Conservation (phyloP, 2,329 filamentous ascomycete genomes). For the Aspergillus candidus region DNA sequence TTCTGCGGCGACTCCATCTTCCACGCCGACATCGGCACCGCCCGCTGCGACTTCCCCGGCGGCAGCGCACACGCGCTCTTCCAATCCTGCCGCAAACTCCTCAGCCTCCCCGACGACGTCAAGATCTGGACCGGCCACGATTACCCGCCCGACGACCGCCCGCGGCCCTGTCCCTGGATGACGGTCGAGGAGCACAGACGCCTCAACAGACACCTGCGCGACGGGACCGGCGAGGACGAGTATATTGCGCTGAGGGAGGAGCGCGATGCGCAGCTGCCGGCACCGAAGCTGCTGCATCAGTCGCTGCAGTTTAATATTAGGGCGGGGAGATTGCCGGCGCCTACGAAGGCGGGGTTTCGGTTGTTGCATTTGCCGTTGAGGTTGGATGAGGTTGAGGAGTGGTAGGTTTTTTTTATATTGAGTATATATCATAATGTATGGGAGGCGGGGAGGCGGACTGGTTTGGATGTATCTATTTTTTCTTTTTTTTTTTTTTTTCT, state of each 20-base stretch:
- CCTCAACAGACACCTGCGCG: constrained; percentile 46
- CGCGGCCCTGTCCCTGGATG: constrained; percentile 35
- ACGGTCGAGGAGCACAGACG: constrained; percentile 44
- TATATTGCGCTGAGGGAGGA: constrained; percentile 42
- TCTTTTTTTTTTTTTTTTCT: too few relatives aligned
- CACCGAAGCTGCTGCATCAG: constrained; percentile 46
- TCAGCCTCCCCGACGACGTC: constrained; percentile 39
- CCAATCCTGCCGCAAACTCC: constrained; percentile 39
- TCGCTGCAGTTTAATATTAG: constrained; percentile 51
- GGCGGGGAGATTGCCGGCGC: constrained; percentile 40
- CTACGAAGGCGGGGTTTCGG: constrained; percentile 17
- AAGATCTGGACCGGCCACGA: constrained; percentile 53
- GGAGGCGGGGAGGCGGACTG: too few relatives aligned
- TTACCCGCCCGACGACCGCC: constrained; percentile 41
- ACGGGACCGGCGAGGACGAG: constrained; percentile 37
- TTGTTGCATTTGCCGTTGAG: constrained; percentile 29
- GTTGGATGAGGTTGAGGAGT: constrained; percentile 13
- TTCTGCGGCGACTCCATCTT: constrained; percentile 53
- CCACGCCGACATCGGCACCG: constrained; percentile 48
- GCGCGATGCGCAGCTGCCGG: constrained; percentile 41
- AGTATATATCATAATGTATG: too few relatives aligned
- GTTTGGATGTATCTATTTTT: too few relatives aligned
- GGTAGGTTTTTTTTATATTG: constrained; percentile 14
- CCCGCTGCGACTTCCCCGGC: constrained; percentile 52
- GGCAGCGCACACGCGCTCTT: constrained; percentile 44